Evolutionary conservation across 2,329 filamentous ascomycete species (phyloP).

Genomic region (Venturia effusa): DNA sequence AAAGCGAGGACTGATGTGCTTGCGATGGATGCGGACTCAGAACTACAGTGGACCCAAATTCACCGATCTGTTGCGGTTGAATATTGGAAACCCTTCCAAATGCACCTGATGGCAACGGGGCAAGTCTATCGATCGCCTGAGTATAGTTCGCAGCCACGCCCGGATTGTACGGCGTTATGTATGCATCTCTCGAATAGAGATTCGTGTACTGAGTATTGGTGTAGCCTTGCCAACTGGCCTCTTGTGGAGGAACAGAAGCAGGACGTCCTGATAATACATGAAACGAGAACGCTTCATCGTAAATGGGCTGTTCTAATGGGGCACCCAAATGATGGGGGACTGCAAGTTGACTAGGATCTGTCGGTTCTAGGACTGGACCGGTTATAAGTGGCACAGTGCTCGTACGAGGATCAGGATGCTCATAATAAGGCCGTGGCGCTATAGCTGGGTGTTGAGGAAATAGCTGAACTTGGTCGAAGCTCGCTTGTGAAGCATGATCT

Average conservation of each 20-base stretch:
- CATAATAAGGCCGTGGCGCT: neutral
- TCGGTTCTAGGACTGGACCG: neutral
- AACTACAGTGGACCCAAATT: neutral
- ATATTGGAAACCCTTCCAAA: neutral
- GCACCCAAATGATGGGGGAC: neutral
- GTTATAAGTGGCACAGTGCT: neutral
- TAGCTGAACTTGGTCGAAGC: neutral
- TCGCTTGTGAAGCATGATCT: neutral
- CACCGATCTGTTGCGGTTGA: neutral
- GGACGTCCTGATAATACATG: neutral
- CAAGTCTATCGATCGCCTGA: neutral
- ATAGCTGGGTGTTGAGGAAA: neutral
- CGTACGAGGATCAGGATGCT: neutral
- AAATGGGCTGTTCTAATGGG: neutral
- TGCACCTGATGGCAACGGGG: neutral
- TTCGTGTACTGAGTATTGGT: neutral
- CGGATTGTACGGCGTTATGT: neutral
- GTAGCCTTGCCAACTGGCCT: neutral
- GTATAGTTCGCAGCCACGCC: neutral
- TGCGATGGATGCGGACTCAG: neutral
- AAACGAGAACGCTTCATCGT: neutral
- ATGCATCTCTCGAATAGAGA: neutral
- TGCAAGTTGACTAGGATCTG: neutral
- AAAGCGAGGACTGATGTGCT: neutral
- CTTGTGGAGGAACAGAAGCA: neutral